Conservation (phyloP, 768 basidiomycete species). For the Tricholoma sp. region DNA sequence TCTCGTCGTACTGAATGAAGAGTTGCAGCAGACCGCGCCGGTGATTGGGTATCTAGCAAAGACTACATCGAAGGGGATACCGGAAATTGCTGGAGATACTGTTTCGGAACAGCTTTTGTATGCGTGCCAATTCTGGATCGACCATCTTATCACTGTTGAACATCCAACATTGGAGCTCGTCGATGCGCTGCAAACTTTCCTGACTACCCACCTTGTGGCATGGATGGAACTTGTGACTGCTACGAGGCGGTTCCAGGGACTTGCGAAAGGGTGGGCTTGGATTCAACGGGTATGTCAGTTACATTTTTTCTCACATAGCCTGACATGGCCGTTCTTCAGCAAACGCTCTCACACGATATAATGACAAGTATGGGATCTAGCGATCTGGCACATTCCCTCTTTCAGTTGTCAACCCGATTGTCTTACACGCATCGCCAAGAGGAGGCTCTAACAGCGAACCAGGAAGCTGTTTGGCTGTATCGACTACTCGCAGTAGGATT, state of each 20-base stretch:
- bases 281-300: too few relatives aligned
- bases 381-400: conserved; percentile 2
- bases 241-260: too few relatives aligned
- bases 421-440: conserved; percentile 4
- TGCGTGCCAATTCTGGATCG: conserved; percentile 5
- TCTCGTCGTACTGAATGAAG: conserved; percentile 3
- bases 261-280: too few relatives aligned
- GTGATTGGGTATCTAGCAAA: conserved; percentile 4
- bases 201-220: conserved; percentile 2
- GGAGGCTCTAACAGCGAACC: conserved; percentile 4
- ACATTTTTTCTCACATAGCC: too few relatives aligned
- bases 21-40: neutral
- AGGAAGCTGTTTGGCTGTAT: conserved; percentile 6
- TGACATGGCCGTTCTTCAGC: too few relatives aligned
- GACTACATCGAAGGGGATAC: neutral
- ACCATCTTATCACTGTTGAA: conserved; percentile 1
- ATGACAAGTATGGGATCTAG: neutral
- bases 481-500: neutral
- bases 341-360: neutral
- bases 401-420: neutral
- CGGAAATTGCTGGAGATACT: neutral
- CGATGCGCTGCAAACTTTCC: conserved; percentile 1
- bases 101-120: conserved; percentile 6
- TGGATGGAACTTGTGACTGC: too few relatives aligned
- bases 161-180: neutral